A percentile compares a stretch with the other conserved stretches of the same genome.
phyloP scores from a whole-genome alignment of 2,329 filamentous ascomycete species.

The Trichoderma guizhouense region DNA sequence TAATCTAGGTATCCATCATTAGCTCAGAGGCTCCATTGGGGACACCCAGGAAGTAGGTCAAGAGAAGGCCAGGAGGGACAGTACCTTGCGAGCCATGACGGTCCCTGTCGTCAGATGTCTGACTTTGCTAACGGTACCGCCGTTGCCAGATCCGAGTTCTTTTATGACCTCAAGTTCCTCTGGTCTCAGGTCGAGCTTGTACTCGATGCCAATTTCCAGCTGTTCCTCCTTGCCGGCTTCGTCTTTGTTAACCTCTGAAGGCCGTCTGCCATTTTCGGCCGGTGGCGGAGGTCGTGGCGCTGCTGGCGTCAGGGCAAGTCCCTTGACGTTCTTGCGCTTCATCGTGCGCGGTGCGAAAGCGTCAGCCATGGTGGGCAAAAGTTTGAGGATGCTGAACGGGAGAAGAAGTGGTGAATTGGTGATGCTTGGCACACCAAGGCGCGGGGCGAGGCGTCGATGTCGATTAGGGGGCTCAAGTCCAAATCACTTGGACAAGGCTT shows the following conservation, averaged over 20 bases:
- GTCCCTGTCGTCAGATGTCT: slow-evolving; percentile 92
- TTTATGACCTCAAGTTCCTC: slow-evolving; percentile 92
- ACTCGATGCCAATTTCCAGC: slow-evolving; percentile 95
- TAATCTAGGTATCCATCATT: slow-evolving; percentile 59
- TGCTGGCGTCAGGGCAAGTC: slow-evolving; percentile 79
- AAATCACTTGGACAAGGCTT: slow-evolving; percentile 21
- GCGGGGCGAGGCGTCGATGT: background rate
- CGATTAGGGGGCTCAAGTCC: slow-evolving; percentile 11
- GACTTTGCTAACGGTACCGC: slow-evolving; percentile 97
- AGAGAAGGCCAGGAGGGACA: background rate
- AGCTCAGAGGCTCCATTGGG: background rate
- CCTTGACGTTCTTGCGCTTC: slow-evolving; percentile 99
- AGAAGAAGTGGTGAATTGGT: background rate
- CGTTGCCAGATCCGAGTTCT: slow-evolving; percentile 93
- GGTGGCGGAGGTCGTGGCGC: slow-evolving; percentile 69
- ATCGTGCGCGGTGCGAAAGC: slow-evolving; percentile 70
- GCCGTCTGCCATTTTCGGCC: slow-evolving; percentile 65
- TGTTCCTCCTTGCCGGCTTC: slow-evolving; percentile 55
- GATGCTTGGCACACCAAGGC: background rate
- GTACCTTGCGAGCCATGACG: slow-evolving; percentile 95
- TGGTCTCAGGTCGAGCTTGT: slow-evolving; percentile 85
- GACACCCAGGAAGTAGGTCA: slow-evolving; percentile 15
- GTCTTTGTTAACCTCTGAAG: slow-evolving; percentile 59
- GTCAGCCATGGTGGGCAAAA: slow-evolving; percentile 53
- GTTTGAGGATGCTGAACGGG: background rate